Evolutionary conservation across 257 asterid genomes (phyloP).

Genomic region (Lithospermum erythrorhizon): DNA sequence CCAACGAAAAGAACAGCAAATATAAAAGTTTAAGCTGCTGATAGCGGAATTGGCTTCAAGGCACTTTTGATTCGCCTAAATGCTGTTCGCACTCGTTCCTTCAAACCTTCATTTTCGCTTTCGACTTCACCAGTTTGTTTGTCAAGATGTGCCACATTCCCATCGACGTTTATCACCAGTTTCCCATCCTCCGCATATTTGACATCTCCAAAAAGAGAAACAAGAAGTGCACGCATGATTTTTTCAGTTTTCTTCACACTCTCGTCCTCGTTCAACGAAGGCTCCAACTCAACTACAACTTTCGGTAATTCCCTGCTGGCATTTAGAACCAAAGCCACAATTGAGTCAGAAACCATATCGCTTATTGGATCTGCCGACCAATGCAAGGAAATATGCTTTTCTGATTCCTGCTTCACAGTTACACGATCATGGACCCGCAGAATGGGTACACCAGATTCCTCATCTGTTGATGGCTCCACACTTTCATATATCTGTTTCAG

Average conservation of each 20-base stretch:
- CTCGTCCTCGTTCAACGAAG: slow-evolving; percentile 33
- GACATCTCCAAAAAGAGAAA: slow-evolving; percentile 84
- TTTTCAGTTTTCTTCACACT: slow-evolving; percentile 61
- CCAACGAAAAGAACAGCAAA: background rate
- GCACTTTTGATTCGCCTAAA: slow-evolving; percentile 58
- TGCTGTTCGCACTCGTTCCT: slow-evolving; percentile 71
- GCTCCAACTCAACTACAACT: slow-evolving; percentile 53
- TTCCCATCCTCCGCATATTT: slow-evolving; percentile 56
- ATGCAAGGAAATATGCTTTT: slow-evolving; percentile 71
- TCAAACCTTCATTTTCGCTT: slow-evolving; percentile 66
- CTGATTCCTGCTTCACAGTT: slow-evolving; percentile 76
- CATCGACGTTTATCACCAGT: slow-evolving; percentile 65
- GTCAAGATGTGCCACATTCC: slow-evolving; percentile 56
- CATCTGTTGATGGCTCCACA: slow-evolving; percentile 63
- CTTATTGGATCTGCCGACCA: slow-evolving; percentile 96
- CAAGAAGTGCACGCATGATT: slow-evolving; percentile 65
- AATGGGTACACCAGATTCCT: slow-evolving; percentile 64
- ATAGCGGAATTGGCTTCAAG: slow-evolving; percentile 74
- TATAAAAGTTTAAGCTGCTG: slow-evolving; percentile 22
- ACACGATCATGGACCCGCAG: slow-evolving; percentile 68
- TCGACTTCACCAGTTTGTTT: slow-evolving; percentile 74
- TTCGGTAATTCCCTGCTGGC: slow-evolving; percentile 68
- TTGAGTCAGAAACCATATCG: slow-evolving; percentile 92
- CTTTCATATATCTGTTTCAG: slow-evolving; percentile 85
- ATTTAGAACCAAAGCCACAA: slow-evolving; percentile 72